These are phyloP conservation scores for Symbiodinium pilosum DNA, from an alignment of 73 alveolate genomes.

Conservation along the genomic window DNA sequence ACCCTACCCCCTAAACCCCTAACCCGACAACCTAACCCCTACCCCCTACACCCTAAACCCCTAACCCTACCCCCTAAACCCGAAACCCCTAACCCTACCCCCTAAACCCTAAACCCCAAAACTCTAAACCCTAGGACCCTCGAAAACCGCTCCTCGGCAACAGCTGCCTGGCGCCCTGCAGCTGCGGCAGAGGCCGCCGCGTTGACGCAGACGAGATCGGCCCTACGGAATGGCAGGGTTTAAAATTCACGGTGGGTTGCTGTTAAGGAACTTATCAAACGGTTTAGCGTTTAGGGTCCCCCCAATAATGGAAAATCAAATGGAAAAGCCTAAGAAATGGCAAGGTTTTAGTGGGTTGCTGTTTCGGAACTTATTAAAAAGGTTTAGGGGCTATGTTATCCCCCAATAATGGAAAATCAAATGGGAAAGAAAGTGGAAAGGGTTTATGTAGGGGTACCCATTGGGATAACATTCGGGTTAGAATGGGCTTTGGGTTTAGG, in stretches of 20 bases:
- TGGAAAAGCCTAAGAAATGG: too few species aligned
- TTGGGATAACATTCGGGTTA: too few species aligned
- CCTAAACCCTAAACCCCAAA: not conserved
- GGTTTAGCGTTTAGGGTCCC: too few species aligned
- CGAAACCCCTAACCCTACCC: not conserved
- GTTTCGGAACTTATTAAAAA: too few species aligned
- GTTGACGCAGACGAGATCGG: not conserved
- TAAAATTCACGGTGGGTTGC: too few species aligned
- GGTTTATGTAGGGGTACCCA: too few species aligned
- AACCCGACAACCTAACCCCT: not conserved
- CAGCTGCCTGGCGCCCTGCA: not conserved
- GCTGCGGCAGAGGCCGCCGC: slow-evolving; percentile 14
- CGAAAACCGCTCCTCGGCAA: not conserved
- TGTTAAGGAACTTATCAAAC: too few species aligned
- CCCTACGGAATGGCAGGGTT: not conserved
- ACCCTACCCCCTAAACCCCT: not conserved
- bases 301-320: too few species aligned
- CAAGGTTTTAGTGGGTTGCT: too few species aligned
- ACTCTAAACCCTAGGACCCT: not conserved
- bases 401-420: too few species aligned
- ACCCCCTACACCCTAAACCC: not conserved
- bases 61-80: not conserved
- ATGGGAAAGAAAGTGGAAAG: too few species aligned
- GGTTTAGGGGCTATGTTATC: not conserved
- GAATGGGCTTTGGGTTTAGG: too few species aligned